These are phyloP conservation scores for Delphinella strobiligena DNA, from an alignment of 2,329 filamentous ascomycete species.

Conservation along the genomic window DNA sequence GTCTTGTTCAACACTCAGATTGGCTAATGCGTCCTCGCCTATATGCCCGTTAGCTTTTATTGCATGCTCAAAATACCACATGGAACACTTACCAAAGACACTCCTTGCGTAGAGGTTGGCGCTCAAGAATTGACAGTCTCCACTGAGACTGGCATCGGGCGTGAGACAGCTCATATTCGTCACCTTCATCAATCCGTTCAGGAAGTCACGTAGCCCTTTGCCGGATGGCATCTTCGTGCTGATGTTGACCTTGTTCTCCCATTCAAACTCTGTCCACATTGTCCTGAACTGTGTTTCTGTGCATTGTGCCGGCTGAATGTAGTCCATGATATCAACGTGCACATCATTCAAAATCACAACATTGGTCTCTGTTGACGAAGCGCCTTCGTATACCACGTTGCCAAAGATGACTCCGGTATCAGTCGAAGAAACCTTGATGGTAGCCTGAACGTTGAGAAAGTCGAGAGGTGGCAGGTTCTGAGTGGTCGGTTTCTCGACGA, in stretches of 20 bases:
- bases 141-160: constrained; percentile 89
- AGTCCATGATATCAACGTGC: constrained; percentile 99
- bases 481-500: constrained; percentile 90
- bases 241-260: constrained; percentile 99
- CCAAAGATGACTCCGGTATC: constrained; percentile 98
- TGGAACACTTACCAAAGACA: constrained; percentile 74
- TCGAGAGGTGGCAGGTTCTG: constrained; percentile 92
- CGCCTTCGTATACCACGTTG: constrained; percentile 93
- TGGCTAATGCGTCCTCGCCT: constrained; percentile 98
- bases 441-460: constrained; percentile 96
- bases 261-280: constrained; percentile 99
- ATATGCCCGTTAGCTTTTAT: constrained; percentile 11
- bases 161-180: constrained; percentile 99
- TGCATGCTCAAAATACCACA: not conserved
- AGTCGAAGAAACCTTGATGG: constrained; percentile 95
- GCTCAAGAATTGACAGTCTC: constrained; percentile 94
- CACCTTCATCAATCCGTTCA: constrained; percentile 88
- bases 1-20: constrained; percentile 95
- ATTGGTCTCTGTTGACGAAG: constrained; percentile 83
- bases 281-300: constrained; percentile 96
- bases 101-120: constrained; percentile 93
- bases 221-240: constrained; percentile 69
- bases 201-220: constrained; percentile 80
- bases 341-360: constrained; percentile 97
- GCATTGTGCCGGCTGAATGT: constrained; percentile 93